These are phyloP conservation scores for Chrysophaeum taylorii DNA, from an alignment of 352 stramenopile species.

Conservation along the genomic window DNA sequence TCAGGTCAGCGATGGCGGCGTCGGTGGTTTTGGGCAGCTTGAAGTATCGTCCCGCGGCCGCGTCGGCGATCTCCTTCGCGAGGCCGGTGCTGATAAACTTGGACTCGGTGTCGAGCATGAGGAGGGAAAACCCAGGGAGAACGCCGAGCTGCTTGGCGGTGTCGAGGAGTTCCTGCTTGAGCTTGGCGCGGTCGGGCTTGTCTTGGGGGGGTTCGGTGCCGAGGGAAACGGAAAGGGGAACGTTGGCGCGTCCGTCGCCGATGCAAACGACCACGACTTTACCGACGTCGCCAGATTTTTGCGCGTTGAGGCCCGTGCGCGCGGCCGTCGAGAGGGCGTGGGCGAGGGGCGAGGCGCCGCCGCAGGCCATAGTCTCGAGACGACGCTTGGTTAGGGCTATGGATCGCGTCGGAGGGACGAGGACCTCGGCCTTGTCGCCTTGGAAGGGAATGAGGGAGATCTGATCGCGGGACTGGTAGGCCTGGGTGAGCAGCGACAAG, in stretches of 20 bases:
- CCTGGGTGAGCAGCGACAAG: conserved; percentile 60
- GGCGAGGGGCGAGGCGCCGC: conserved; percentile 61
- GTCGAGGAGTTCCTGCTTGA: conserved; percentile 67
- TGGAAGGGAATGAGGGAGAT: conserved; percentile 71
- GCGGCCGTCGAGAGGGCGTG: conserved; percentile 49
- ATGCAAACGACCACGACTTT: conserved; percentile 66
- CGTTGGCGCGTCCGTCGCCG: conserved; percentile 65
- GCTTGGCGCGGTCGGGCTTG: conserved; percentile 54
- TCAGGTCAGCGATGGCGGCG: conserved; percentile 41
- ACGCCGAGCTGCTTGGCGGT: conserved; percentile 52
- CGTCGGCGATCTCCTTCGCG: conserved; percentile 65
- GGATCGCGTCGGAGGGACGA: conserved; percentile 59
- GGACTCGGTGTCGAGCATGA: conserved; percentile 68
- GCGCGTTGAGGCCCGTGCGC: conserved; percentile 63
- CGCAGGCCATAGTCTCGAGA: conserved; percentile 68
- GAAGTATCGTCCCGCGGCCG: conserved; percentile 53
- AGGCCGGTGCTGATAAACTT: conserved; percentile 70
- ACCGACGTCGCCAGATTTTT: conserved; percentile 60
- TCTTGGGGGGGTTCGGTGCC: conserved; percentile 52
- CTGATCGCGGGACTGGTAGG: conserved; percentile 68
- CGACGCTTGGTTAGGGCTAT: conserved; percentile 64
- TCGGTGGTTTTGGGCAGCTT: conserved; percentile 54
- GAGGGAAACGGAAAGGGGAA: conserved; percentile 56
- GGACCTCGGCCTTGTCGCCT: conserved; percentile 51
- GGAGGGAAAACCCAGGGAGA: conserved; percentile 56